A percentile compares a stretch with the other conserved stretches of the same genome.
These are phyloP conservation scores for Vanrija pseudolonga DNA, from an alignment of 1,284 basidiomycete genomes.

Conservation along the genomic window DNA sequence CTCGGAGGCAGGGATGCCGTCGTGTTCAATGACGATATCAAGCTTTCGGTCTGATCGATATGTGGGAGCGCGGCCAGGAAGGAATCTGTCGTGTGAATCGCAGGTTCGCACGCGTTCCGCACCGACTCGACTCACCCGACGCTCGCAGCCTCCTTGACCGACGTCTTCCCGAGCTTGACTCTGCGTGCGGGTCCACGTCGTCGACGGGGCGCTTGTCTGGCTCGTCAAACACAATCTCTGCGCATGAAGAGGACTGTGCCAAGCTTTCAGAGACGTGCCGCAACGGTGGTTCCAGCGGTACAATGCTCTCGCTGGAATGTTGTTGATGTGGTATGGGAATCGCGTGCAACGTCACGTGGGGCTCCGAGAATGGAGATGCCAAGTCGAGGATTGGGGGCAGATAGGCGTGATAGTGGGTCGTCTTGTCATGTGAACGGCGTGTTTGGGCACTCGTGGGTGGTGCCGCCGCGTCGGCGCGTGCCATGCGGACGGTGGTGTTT, in stretches of 20 bases:
- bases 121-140: constrained; percentile 2
- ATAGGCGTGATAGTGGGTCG: constrained; percentile 15
- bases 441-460: neutral
- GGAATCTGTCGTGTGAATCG: too few species aligned
- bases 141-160: constrained; percentile 8
- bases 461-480: neutral
- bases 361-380: neutral
- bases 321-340: constrained; percentile 1
- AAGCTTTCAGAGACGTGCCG: neutral
- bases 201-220: neutral
- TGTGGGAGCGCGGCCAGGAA: neutral
- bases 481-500: neutral
- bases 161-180: neutral
- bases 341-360: neutral
- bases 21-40: constrained; percentile 30
- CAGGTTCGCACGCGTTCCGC: constrained; percentile 7
- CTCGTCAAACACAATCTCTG: neutral
- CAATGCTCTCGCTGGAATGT: neutral
- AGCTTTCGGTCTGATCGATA: neutral
- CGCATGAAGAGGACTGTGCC: neutral
- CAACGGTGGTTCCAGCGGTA: neutral
- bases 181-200: neutral
- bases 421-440: neutral
- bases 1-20: constrained; percentile 22
- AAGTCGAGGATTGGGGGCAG: constrained; percentile 10